Conservation (phyloP, 768 basidiomycete genomes). For the Agrocybe praecox region DNA sequence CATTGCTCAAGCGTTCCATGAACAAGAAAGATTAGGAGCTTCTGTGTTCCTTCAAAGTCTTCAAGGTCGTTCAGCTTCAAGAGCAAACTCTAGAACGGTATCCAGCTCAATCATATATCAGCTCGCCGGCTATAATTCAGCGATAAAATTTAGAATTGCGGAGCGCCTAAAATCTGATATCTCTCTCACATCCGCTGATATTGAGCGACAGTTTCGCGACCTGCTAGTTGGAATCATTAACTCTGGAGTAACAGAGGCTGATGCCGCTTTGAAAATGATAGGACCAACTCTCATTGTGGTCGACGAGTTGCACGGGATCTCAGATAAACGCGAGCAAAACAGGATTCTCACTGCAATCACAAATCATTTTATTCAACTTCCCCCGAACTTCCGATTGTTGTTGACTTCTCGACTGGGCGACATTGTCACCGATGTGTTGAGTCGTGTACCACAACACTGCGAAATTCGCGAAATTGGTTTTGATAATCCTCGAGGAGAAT, state of each 20-base stretch:
- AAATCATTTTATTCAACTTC: too few species aligned
- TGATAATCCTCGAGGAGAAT: neutral
- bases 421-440: neutral
- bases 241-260: too few species aligned
- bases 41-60: neutral
- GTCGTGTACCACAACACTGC: neutral
- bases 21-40: neutral
- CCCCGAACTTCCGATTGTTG: too few species aligned
- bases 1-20: neutral
- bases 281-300: too few species aligned
- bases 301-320: too few species aligned
- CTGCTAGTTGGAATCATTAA: neutral
- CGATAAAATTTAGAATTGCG: neutral
- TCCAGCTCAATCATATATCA: conserved; percentile 5
- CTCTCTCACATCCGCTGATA: neutral
- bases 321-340: too few species aligned
- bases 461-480: neutral
- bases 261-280: too few species aligned
- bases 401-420: too few species aligned
- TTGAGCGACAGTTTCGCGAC: conserved; percentile 3
- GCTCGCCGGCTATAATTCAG: neutral
- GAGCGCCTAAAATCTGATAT: neutral
- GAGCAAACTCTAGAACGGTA: neutral
- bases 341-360: too few species aligned
- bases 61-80: too few species aligned